phyloP scores from a whole-genome alignment of 2,329 filamentous ascomycete genomes.

The Aureobasidium sp. region DNA sequence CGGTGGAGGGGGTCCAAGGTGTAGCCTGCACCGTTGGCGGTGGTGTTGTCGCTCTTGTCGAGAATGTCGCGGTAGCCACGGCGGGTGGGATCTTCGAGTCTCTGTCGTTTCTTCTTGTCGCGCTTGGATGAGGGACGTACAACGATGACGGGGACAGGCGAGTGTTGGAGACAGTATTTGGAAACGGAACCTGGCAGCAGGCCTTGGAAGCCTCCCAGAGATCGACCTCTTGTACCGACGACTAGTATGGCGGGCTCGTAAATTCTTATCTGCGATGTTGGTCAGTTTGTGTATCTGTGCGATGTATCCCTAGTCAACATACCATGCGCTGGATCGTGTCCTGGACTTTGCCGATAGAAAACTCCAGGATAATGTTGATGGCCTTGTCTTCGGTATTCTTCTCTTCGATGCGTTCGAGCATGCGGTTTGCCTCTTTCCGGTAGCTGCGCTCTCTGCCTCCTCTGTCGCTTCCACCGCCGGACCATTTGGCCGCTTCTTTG shows the following conservation, averaged over 20 bases:
- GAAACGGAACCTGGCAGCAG: constrained; percentile 83
- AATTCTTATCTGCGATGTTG: constrained; percentile 64
- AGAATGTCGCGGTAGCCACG: constrained; percentile 74
- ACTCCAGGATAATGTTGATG: constrained; percentile 78
- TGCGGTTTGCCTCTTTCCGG: constrained; percentile 63
- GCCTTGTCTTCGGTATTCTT: constrained; percentile 79
- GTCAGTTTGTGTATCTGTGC: neutral
- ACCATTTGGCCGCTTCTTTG: constrained; percentile 48
- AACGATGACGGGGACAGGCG: constrained; percentile 86
- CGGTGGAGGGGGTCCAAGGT: constrained; percentile 46
- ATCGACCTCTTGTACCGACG: constrained; percentile 80
- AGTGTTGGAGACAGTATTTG: constrained; percentile 92
- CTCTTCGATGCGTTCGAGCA: constrained; percentile 68
- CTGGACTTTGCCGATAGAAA: constrained; percentile 82
- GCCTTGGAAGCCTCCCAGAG: constrained; percentile 77
- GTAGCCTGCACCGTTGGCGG: constrained; percentile 41
- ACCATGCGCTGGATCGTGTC: constrained; percentile 88
- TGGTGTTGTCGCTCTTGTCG: constrained; percentile 47
- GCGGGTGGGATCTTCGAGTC: constrained; percentile 66
- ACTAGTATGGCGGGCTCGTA: constrained; percentile 89
- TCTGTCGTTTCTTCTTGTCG: constrained; percentile 82
- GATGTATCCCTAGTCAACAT: constrained; percentile 29
- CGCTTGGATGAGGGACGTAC: constrained; percentile 82
- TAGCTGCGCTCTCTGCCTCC: constrained; percentile 55
- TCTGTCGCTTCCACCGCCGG: constrained; percentile 46